These are phyloP conservation scores for Apiospora koreana DNA, from an alignment of 2,329 filamentous ascomycete species.

Conservation along the genomic window DNA sequence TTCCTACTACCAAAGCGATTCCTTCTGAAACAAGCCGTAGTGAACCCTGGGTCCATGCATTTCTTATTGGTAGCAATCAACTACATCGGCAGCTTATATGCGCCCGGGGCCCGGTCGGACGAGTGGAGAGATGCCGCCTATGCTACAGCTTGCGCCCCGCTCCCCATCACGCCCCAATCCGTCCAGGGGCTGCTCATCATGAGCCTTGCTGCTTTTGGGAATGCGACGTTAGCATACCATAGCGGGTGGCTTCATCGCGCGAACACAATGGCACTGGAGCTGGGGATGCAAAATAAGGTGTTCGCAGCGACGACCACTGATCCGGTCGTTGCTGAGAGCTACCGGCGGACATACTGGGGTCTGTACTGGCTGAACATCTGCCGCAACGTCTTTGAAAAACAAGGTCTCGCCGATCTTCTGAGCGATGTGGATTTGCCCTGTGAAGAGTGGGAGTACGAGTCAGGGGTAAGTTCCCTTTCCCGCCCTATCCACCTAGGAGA, in stretches of 20 bases:
- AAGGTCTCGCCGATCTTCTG: slow-evolving; percentile 26
- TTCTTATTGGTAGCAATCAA: slow-evolving; percentile 35
- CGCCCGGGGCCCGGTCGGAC: slow-evolving; percentile 28
- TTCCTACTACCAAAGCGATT: slow-evolving; percentile 35
- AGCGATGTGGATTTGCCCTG: slow-evolving; percentile 39
- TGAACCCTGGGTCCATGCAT: slow-evolving; percentile 35
- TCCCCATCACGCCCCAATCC: slow-evolving; percentile 35
- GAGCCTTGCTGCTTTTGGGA: slow-evolving; percentile 32
- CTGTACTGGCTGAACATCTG: slow-evolving; percentile 34
- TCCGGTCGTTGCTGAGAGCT: slow-evolving; percentile 40
- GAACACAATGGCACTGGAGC: slow-evolving; percentile 31
- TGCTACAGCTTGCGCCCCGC: slow-evolving; percentile 31
- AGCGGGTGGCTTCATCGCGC: slow-evolving; percentile 30
- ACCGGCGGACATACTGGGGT: slow-evolving; percentile 42
- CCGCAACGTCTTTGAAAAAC: slow-evolving; percentile 23
- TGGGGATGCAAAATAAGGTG: slow-evolving; percentile 34
- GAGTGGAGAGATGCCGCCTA: slow-evolving; percentile 34
- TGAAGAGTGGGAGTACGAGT: slow-evolving; percentile 42
- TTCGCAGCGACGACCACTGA: slow-evolving; percentile 35
- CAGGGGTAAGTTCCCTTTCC: slow-evolving; percentile 34
- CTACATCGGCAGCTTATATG: slow-evolving; percentile 41
- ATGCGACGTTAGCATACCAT: slow-evolving; percentile 30
- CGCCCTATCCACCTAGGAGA: background rate
- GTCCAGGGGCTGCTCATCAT: slow-evolving; percentile 35
- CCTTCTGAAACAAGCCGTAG: slow-evolving; percentile 31